A percentile compares a stretch with the other conserved stretches of the same genome.
These are phyloP conservation scores for Cocos nucifera DNA, from an alignment of 176 grass and related monocot genomes.

Conservation along the genomic window DNA sequence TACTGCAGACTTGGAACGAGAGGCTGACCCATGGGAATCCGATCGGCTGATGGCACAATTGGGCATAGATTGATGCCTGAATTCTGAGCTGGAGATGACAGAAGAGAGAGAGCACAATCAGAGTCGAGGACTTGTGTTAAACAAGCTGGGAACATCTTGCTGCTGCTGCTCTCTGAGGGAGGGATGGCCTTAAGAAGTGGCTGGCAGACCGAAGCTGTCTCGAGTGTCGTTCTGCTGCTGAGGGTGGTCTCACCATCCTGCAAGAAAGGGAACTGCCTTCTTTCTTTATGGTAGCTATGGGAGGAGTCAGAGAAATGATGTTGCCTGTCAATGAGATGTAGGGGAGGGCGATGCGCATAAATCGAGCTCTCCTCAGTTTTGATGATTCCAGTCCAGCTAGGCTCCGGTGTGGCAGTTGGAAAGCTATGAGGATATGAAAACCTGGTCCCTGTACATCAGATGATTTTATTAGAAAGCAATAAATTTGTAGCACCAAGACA, in stretches of 20 bases:
- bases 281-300: slow-evolving; percentile 30
- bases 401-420: slow-evolving; percentile 30
- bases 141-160: slow-evolving; percentile 12
- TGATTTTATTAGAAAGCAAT: neutral
- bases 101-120: slow-evolving; percentile 58
- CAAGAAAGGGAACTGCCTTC: slow-evolving; percentile 46
- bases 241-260: slow-evolving; percentile 5
- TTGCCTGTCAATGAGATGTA: slow-evolving; percentile 17
- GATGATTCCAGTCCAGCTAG: slow-evolving; percentile 34
- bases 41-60: slow-evolving; percentile 6
- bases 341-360: slow-evolving; percentile 26
- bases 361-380: slow-evolving; percentile 36
- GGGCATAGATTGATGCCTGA: slow-evolving; percentile 10
- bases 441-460: slow-evolving; percentile 27
- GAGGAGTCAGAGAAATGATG: slow-evolving; percentile 2
- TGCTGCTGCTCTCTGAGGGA: slow-evolving; percentile 40
- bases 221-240: neutral
- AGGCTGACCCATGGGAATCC: slow-evolving; percentile 16
- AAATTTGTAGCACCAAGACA: neutral
- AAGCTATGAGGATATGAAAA: slow-evolving; percentile 50
- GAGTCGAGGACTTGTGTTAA: slow-evolving; percentile 6
- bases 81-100: slow-evolving; percentile 29
- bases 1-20: slow-evolving; percentile 18
- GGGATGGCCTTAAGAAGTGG: slow-evolving; percentile 33
- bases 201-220: slow-evolving; percentile 16